Conservation (phyloP, 345 rosid genomes). For the Citrus inodora region DNA sequence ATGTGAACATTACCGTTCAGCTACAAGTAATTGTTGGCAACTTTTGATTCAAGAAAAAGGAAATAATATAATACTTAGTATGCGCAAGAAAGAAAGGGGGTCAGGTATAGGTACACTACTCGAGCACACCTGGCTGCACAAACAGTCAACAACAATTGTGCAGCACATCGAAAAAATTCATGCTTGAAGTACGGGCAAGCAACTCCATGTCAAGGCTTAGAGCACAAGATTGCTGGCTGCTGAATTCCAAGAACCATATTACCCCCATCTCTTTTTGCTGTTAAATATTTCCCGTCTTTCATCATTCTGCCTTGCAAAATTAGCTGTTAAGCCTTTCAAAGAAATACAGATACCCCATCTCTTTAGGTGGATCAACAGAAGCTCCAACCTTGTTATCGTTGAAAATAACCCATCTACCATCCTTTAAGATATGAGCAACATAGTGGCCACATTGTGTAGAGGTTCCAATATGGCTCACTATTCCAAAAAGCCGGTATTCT, state of each 20-base stretch:
- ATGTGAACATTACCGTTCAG: not conserved
- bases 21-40: not conserved
- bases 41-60: not conserved
- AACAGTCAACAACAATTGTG: not conserved
- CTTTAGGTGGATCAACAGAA: constrained; percentile 85
- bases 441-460: constrained; percentile 95
- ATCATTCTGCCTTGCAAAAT: constrained; percentile 8
- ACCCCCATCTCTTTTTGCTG: not conserved
- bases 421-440: constrained; percentile 85
- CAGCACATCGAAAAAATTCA: not conserved
- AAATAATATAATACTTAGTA: not conserved
- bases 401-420: constrained; percentile 90
- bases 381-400: constrained; percentile 89
- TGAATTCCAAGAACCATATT: not conserved
- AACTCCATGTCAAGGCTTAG: not conserved
- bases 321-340: constrained; percentile 72
- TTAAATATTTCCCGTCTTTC: constrained; percentile 4
- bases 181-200: not conserved
- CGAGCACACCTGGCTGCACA: not conserved
- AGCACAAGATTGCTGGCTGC: not conserved
- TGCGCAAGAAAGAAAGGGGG: not conserved
- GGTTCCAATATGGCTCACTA: constrained; percentile 95
- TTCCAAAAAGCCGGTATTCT: constrained; percentile 86
- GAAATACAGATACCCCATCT: constrained; percentile 97
- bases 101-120: not conserved